phyloP scores from a whole-genome alignment of 495 filamentous ascomycete genomes.

The Aspergillus campestris region DNA sequence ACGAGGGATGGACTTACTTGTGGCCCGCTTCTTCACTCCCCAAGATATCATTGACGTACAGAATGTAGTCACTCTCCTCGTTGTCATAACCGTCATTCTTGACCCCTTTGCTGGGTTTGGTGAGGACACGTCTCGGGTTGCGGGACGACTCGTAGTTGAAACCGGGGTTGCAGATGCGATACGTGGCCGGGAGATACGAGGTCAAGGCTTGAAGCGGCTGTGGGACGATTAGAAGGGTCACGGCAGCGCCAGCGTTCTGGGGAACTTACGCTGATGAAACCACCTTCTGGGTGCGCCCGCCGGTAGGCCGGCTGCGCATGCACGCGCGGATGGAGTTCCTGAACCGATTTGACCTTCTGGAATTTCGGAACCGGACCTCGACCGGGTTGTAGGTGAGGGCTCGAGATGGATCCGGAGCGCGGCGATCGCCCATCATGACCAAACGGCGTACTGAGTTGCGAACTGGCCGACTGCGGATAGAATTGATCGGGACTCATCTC shows the following conservation, averaged over 20 bases:
- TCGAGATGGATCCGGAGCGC: constrained; percentile 35
- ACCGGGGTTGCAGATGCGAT: constrained; percentile 93
- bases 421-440: constrained; percentile 68
- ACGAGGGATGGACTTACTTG: constrained; percentile 53
- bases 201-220: constrained; percentile 96
- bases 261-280: constrained; percentile 87
- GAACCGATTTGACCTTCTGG: constrained; percentile 58
- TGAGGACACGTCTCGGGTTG: constrained; percentile 91
- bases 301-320: constrained; percentile 85
- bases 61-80: constrained; percentile 97
- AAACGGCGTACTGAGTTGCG: constrained; percentile 64
- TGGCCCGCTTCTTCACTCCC: constrained; percentile 96
- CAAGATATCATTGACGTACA: constrained; percentile 98
- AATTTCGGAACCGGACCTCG: constrained; percentile 82
- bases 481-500: constrained; percentile 53
- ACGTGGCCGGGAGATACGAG: constrained; percentile 85
- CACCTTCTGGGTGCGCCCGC: constrained; percentile 91
- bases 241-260: neutral
- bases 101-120: constrained; percentile 97
- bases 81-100: constrained; percentile 99
- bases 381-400: constrained; percentile 38
- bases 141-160: constrained; percentile 99
- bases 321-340: constrained; percentile 73
- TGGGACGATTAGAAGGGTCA: constrained; percentile 7
- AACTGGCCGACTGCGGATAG: constrained; percentile 61